Evolutionary conservation across 495 filamentous ascomycete genomes (phyloP), one percentile per base, ranked within the genome.

Genomic region (Neurospora sp.): DNA sequence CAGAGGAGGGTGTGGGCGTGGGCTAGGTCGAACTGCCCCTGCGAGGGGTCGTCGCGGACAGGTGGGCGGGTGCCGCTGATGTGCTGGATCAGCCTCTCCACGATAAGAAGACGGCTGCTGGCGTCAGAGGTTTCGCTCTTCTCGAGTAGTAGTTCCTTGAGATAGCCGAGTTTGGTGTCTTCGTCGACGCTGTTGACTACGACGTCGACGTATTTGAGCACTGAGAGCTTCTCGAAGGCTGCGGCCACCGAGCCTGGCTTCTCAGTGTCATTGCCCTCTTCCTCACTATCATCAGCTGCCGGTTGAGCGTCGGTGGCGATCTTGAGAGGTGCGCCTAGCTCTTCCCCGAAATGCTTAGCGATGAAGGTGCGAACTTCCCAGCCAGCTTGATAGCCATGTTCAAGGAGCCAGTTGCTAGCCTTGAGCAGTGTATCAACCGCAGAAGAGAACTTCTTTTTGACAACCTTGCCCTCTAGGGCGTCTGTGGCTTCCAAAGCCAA

Each of bases 311-410:
- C 43, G 19, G 78, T 69, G 31, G 48, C 75, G 17, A 78, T 73
- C 42, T 76, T 73, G 28, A 81, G 70, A 0, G 79, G 76, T 0
- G 71, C 72, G 11, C 17, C 71, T 4, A 79, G 40, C 2, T 74
- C 54, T 19, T 78, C 73, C 1, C 70, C 69, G 62, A 79, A 78
- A 66, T 82, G 77, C 48, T 74, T 77, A 2, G 81, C 73, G 31
- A 86, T 72, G 71, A 84, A 86, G 42, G 73, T 79, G 37, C 79
- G 80, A 3, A 84, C 43, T 71, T 83, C 80, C 83, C 83, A 84
- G 19, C 81, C 82, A 39, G 74, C 62, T 28, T 78, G 70, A 28
- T 74, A n/a, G 1, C 77, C 75, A 37, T 76, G 76, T 8, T 77
- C 75, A 9, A 82, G 70, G n/a, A 78, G 76, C n/a, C 71, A 73